Percentiles rank a stretch among this genome's conserved stretches.
Evolutionary conservation across 306 rosid genomes (phyloP).

Genomic region (Citrullus amarus): DNA sequence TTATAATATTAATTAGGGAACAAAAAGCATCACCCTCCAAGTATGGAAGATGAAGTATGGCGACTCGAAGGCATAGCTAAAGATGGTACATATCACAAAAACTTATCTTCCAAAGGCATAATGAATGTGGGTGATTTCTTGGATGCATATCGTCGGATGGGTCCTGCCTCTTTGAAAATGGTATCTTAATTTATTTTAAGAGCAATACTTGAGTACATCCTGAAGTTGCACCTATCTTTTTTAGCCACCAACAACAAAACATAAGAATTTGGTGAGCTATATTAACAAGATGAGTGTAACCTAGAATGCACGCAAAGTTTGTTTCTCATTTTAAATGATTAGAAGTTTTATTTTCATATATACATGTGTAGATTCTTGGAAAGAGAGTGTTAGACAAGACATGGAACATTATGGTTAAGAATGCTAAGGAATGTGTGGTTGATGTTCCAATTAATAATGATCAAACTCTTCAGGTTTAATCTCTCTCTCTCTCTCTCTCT

Average conservation of each 20-base stretch:
- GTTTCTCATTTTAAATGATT: no score
- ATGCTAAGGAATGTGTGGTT: not conserved
- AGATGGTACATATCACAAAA: not conserved
- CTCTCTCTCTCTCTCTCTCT: no score
- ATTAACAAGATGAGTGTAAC: no score
- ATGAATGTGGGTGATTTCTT: not conserved
- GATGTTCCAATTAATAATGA: no score
- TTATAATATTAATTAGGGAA: not conserved
- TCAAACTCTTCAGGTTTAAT: no score
- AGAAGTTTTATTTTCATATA: no score
- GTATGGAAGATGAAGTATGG: not conserved
- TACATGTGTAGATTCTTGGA: not conserved
- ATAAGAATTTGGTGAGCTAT: no score
- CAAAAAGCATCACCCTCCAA: not conserved
- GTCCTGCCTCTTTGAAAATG: not conserved
- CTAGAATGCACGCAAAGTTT: no score
- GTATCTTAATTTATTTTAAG: not conserved
- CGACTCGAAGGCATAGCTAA: not conserved
- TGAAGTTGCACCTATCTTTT: no score
- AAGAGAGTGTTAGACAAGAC: not conserved
- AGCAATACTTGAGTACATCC: no score
- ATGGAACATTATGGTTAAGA: not conserved
- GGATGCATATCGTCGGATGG: not conserved
- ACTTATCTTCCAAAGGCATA: not conserved
- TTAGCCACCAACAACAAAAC: no score